Evolutionary conservation across 2,329 filamentous ascomycete species (phyloP).

Genomic region (Rasamsonia emersonii): DNA sequence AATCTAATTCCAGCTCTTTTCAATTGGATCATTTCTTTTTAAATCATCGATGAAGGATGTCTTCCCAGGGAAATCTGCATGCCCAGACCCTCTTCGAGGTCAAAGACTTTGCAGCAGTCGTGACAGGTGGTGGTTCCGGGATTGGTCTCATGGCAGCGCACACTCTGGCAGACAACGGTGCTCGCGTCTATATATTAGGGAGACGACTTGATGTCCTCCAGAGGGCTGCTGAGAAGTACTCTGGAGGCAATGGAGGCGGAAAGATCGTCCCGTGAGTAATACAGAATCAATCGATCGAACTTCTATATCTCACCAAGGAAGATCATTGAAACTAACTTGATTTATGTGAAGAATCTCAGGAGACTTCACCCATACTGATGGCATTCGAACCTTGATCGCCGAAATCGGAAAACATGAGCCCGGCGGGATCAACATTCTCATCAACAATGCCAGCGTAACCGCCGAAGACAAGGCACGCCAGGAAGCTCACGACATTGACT

Average conservation of each 20-base stretch:
- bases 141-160: constrained; percentile 42
- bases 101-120: constrained; percentile 25
- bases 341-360: constrained; percentile 25
- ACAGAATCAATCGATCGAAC: too few relatives aligned
- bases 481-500: constrained; percentile 18
- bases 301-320: too few relatives aligned
- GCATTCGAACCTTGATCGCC: constrained; percentile 39
- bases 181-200: constrained; percentile 41
- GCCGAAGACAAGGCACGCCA: constrained; percentile 45
- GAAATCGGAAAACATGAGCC: constrained; percentile 46
- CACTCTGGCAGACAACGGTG: constrained; percentile 40
- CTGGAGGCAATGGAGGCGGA: constrained; percentile 16
- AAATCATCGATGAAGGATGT: constrained; percentile 5
- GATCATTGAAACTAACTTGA: not conserved
- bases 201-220: constrained; percentile 39
- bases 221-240: constrained; percentile 39
- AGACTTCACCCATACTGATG: constrained; percentile 45
- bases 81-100: constrained; percentile 22
- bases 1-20: not conserved
- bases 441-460: constrained; percentile 36
- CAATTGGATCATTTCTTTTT: too few relatives aligned
- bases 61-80: constrained; percentile 16
- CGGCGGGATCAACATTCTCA: constrained; percentile 43
- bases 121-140: constrained; percentile 40
- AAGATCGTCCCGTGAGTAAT: constrained; percentile 35